phyloP scores from a whole-genome alignment of 306 rosid genomes.

The Malus fusca region DNA sequence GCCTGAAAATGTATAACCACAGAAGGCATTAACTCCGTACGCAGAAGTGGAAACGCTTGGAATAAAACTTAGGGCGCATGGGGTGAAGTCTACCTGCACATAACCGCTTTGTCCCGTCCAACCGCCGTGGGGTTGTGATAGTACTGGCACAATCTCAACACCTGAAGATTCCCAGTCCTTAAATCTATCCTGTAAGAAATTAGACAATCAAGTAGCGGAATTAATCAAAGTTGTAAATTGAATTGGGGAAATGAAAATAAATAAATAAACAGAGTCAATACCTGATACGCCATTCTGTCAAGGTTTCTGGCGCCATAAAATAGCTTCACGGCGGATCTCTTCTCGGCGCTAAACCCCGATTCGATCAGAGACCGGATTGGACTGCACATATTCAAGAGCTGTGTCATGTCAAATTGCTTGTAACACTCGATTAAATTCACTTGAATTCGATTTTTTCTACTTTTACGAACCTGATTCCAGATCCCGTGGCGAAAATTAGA shows the following conservation, averaged over 20 bases:
- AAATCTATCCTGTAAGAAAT: constrained; percentile 65
- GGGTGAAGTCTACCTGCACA: constrained; percentile 56
- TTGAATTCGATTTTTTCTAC: background rate
- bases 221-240: constrained; percentile 12
- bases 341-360: constrained; percentile 59
- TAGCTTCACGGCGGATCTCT: constrained; percentile 77
- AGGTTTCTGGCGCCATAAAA: constrained; percentile 88
- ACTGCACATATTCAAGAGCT: constrained; percentile 32
- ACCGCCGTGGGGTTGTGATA: constrained; percentile 70
- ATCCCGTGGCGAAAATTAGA: constrained; percentile 79
- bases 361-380: constrained; percentile 87
- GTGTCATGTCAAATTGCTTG: background rate
- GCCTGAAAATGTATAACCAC: constrained; percentile 45
- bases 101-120: constrained; percentile 86
- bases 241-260: background rate
- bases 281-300: constrained; percentile 95
- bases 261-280: constrained; percentile 13
- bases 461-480: constrained; percentile 70
- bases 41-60: background rate
- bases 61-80: background rate
- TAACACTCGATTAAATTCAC: background rate
- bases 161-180: constrained; percentile 91
- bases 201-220: background rate
- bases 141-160: constrained; percentile 77
- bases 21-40: background rate